These are phyloP conservation scores for Yamadazyma akitaensis DNA, from an alignment of 805 yeast genomes.

Conservation along the genomic window DNA sequence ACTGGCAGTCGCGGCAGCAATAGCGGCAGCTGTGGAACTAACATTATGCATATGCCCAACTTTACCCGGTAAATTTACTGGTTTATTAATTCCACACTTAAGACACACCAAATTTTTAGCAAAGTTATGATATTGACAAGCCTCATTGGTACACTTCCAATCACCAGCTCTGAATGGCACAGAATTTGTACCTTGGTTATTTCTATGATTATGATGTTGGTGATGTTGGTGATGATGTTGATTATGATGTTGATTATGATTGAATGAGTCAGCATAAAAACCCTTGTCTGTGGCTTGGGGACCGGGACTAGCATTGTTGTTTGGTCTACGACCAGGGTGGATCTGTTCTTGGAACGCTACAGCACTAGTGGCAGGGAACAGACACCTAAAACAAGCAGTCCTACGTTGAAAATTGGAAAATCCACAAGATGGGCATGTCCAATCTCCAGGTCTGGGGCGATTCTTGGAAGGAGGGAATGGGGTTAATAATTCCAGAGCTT, in stretches of 20 bases:
- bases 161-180: conserved; percentile 98
- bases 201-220: conserved; percentile 6
- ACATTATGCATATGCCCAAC: conserved; percentile 27
- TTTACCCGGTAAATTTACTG: conserved; percentile 20
- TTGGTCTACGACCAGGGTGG: conserved; percentile 24
- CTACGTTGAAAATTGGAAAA: conserved; percentile 92
- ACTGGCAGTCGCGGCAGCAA: conserved; percentile 47
- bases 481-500: conserved; percentile 75
- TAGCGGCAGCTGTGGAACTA: conserved; percentile 44
- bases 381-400: conserved; percentile 90
- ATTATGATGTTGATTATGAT: conserved; percentile 10
- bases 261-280: not conserved
- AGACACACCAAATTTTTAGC: conserved; percentile 86
- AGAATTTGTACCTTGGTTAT: conserved; percentile 24
- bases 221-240: conserved; percentile 15
- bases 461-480: conserved; percentile 85
- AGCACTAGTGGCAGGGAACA: conserved; percentile 78
- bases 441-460: conserved; percentile 93
- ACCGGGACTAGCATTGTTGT: conserved; percentile 3
- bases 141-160: conserved; percentile 83
- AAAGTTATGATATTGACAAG: conserved; percentile 85
- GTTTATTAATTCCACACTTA: conserved; percentile 79
- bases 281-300: not conserved
- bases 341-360: conserved; percentile 66
- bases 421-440: conserved; percentile 98